A percentile compares a stretch with the other conserved stretches of the same genome.
These are phyloP conservation scores for Leptomonas seymouri DNA, from an alignment of 208 protist species.

Conservation along the genomic window DNA sequence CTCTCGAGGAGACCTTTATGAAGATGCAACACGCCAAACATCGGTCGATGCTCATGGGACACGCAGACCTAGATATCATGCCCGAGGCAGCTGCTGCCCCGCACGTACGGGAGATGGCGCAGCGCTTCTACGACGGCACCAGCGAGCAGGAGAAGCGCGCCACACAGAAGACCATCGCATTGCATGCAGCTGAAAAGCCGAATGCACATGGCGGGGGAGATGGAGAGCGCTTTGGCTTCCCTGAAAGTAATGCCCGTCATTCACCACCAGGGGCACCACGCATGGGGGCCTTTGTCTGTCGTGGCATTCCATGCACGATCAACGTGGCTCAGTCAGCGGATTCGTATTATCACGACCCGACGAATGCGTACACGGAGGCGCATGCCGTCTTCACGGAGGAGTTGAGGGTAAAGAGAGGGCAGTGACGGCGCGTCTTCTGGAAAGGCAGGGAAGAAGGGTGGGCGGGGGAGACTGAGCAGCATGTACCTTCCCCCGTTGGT, in stretches of 20 bases:
- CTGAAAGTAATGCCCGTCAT: neutral
- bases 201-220: neutral
- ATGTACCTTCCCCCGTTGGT: neutral
- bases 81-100: conserved; percentile 63
- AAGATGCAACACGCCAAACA: conserved; percentile 66
- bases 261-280: neutral
- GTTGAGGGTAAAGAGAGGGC: conserved; percentile 53
- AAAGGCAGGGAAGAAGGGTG: too few relatives aligned
- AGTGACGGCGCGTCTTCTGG: neutral
- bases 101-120: conserved; percentile 64
- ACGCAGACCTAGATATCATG: conserved; percentile 78
- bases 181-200: neutral
- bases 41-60: conserved; percentile 70
- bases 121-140: conserved; percentile 61
- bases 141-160: conserved; percentile 13
- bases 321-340: conserved; percentile 65
- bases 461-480: too few relatives aligned
- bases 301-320: conserved; percentile 46
- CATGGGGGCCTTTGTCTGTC: conserved; percentile 56
- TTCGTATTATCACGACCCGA: conserved; percentile 82
- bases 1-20: conserved; percentile 51
- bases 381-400: conserved; percentile 88
- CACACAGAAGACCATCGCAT: neutral
- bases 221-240: neutral
- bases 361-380: conserved; percentile 80